These are phyloP conservation scores for Gnaphalium uliginosum DNA, from an alignment of 129 eudicot species.

Conservation along the genomic window DNA sequence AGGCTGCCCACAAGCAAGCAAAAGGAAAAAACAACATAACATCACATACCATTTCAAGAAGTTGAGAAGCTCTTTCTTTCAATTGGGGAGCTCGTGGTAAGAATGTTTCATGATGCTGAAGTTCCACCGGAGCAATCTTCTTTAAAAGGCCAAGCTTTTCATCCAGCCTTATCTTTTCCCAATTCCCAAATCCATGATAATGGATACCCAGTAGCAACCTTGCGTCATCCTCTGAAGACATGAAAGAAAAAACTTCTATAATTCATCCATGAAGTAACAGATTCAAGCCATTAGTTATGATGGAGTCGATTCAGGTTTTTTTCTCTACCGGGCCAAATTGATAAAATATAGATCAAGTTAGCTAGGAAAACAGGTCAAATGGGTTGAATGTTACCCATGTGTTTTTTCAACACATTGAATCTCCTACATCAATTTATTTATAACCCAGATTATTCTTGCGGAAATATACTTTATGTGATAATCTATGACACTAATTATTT, in stretches of 20 bases:
- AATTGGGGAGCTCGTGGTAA: slow-evolving; percentile 97
- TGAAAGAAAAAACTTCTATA: slow-evolving; percentile 25
- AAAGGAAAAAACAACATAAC: slow-evolving; percentile 2
- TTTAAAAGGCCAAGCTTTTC: slow-evolving; percentile 83
- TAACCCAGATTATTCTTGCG: background rate
- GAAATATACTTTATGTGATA: background rate
- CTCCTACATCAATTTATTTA: background rate
- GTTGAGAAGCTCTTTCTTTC: slow-evolving; percentile 94
- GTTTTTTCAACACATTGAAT: background rate
- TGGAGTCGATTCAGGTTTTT: background rate
- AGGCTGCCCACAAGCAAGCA: background rate
- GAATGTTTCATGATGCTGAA: slow-evolving; percentile 97
- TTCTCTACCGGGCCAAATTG: background rate
- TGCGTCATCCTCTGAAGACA: slow-evolving; percentile 83
- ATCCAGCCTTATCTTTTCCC: slow-evolving; percentile 93
- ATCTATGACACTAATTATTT: background rate
- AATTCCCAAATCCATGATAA: slow-evolving; percentile 95
- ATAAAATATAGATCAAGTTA: background rate
- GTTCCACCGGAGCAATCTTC: slow-evolving; percentile 98
- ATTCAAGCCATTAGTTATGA: background rate
- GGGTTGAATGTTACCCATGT: background rate
- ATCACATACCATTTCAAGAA: slow-evolving; percentile 82
- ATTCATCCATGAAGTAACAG: background rate
- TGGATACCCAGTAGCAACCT: slow-evolving; percentile 90
- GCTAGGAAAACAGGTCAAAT: background rate